Percentiles rank a stretch among this genome's conserved stretches.
Evolutionary conservation across 176 grass and related monocot genomes (phyloP).

Genomic region (Aegilops sharonensis): DNA sequence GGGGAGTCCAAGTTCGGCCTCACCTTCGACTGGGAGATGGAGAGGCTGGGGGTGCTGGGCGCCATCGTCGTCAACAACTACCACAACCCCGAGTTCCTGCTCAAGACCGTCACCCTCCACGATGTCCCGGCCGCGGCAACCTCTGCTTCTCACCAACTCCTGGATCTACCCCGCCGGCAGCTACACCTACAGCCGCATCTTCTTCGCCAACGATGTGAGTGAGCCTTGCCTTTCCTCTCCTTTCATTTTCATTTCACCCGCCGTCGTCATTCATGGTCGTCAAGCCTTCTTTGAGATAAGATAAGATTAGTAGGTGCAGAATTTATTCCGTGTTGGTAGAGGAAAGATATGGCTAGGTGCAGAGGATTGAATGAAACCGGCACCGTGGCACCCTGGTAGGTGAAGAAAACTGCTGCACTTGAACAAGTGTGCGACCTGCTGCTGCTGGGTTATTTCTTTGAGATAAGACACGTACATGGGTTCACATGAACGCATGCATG

Average conservation of each 20-base stretch:
- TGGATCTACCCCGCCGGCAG: constrained; percentile 57
- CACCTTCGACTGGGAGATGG: constrained; percentile 65
- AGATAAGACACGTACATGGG: too few relatives aligned
- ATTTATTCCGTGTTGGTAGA: not conserved
- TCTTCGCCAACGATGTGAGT: constrained; percentile 70
- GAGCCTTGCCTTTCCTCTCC: too few relatives aligned
- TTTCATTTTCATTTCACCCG: too few relatives aligned
- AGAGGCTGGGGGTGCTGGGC: constrained; percentile 48
- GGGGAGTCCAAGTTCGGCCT: constrained; percentile 58
- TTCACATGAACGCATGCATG: too few relatives aligned
- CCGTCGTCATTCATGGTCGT: not conserved
- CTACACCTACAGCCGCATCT: constrained; percentile 54
- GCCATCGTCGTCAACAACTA: constrained; percentile 70
- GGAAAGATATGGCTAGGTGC: not conserved
- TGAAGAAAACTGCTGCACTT: not conserved
- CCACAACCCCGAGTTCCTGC: constrained; percentile 57
- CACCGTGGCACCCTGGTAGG: not conserved
- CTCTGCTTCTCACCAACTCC: constrained; percentile 68
- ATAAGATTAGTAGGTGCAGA: too few relatives aligned
- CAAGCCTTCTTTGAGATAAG: too few relatives aligned
- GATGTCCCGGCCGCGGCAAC: constrained; percentile 46
- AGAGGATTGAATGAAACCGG: not conserved
- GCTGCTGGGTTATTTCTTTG: too few relatives aligned
- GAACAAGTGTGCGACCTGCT: not conserved
- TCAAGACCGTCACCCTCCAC: constrained; percentile 73